Conservation (phyloP, 164 flowering plant genomes). For the Macadamia integrifolia region DNA sequence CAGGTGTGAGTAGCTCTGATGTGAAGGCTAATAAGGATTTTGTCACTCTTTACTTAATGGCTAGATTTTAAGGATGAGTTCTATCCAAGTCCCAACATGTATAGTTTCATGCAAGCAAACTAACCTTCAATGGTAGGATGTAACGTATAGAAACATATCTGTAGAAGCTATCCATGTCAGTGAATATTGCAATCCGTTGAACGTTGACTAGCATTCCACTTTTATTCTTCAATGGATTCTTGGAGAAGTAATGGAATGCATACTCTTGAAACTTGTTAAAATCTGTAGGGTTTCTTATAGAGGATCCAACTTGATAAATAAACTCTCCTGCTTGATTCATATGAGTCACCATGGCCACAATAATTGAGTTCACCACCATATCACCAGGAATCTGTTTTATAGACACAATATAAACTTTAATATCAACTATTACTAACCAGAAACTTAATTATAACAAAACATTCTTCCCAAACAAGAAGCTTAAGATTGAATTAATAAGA, state of each 20-base stretch:
- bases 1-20: no score
- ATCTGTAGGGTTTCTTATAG: conserved; percentile 42
- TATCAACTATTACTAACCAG: no score
- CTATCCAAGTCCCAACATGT: no score
- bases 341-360: conserved; percentile 52
- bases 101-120: background rate
- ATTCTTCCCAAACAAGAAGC: no score
- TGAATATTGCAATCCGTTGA: conserved; percentile 18
- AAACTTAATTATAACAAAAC: no score
- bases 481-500: no score
- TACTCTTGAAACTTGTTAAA: conserved; percentile 16
- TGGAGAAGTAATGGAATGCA: conserved; percentile 35
- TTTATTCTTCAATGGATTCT: conserved; percentile 44
- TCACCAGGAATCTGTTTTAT: conserved; percentile 74
- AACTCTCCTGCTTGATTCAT: conserved; percentile 21
- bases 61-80: no score
- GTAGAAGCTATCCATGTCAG: conserved; percentile 38
- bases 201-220: conserved; percentile 53
- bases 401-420: background rate
- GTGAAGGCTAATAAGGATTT: no score
- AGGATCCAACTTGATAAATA: conserved; percentile 67
- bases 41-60: no score
- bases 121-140: conserved; percentile 54
- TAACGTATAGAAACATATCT: conserved; percentile 48
- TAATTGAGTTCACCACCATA: conserved; percentile 76